phyloP scores from a whole-genome alignment of 805 yeast species.

The Teunomyces aglyptinius region DNA sequence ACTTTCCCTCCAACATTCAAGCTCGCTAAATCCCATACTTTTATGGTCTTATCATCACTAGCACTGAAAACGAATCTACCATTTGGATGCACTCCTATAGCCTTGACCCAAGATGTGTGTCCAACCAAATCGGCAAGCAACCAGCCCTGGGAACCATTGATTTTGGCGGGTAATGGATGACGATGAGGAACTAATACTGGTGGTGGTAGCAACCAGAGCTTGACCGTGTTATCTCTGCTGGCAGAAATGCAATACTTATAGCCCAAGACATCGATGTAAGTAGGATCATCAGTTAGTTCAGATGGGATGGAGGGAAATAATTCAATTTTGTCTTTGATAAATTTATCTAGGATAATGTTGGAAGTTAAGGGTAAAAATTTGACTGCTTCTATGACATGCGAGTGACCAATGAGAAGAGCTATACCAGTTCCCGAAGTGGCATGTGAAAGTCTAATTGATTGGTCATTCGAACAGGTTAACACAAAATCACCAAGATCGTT shows the following conservation, averaged over 20 bases:
- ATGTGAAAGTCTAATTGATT: constrained; percentile 66
- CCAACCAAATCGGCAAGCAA: constrained; percentile 60
- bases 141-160: constrained; percentile 58
- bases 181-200: constrained; percentile 58
- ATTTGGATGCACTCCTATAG: constrained; percentile 68
- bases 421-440: constrained; percentile 65
- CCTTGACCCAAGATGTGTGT: constrained; percentile 85
- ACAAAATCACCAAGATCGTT: constrained; percentile 53
- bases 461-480: constrained; percentile 77
- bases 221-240: constrained; percentile 73
- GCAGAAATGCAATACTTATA: constrained; percentile 74
- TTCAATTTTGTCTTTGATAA: constrained; percentile 31
- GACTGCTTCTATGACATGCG: constrained; percentile 77
- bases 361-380: constrained; percentile 59
- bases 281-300: constrained; percentile 25
- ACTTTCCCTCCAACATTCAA: constrained; percentile 43
- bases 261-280: constrained; percentile 40
- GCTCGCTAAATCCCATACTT: constrained; percentile 68
- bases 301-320: constrained; percentile 33
- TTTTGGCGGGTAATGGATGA: constrained; percentile 51
- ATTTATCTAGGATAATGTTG: constrained; percentile 47
- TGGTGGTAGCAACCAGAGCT: constrained; percentile 74
- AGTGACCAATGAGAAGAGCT: constrained; percentile 70
- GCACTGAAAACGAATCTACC: constrained; percentile 69
- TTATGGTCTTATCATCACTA: constrained; percentile 75